Evolutionary conservation across 176 grass and related monocot species (phyloP), one percentile per base, ranked within the genome.

Genomic region (Phoenix dactylifera): DNA sequence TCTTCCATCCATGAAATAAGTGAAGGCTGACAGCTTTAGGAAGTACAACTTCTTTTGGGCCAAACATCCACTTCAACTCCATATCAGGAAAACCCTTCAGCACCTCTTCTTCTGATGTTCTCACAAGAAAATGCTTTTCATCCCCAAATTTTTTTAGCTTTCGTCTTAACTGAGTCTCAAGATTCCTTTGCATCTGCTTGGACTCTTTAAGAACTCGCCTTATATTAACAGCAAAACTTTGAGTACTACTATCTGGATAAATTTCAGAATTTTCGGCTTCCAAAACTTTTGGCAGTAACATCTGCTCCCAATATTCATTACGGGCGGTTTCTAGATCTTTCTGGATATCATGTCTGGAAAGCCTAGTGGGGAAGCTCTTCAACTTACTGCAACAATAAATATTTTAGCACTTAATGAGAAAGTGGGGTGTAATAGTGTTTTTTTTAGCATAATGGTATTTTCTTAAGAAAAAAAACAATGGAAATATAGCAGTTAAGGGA

Each of bases 41-140:
- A 15, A 67, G 22, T 39, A 62, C 74, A 24, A 76, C 65, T 60
- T 76, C 74, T 54, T 58, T 76, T 15, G 61, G 35, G 15, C 74
- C 74, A 62, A 76, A 76, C 64, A 59, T 68, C 74, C 74, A 76
- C 30, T 67, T 76, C 30, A 61, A 24, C 58, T 76, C 74, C 14
- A 62, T 19, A 24, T 76, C 74, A 25, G 74, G 74, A 48, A 76
- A 76, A 53, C 74, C 74, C 28, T 76, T 76, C 0, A 76, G 19
- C 24, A 76, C 64, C 26, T 76, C 74, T 54, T 66, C 56, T 15
- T 76, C 74, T 44, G 64, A 60, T 32, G 56, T 76, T 49, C 53
- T 69, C 22, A 62, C 64, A 66, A 76, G 49, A 35, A 54, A 76
- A 53, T 26, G 51, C 17, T 59, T 76, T 62, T 76, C 64, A 62